These are phyloP conservation scores for Collybia sp. DNA, from an alignment of 768 basidiomycete genomes.

Conservation along the genomic window DNA sequence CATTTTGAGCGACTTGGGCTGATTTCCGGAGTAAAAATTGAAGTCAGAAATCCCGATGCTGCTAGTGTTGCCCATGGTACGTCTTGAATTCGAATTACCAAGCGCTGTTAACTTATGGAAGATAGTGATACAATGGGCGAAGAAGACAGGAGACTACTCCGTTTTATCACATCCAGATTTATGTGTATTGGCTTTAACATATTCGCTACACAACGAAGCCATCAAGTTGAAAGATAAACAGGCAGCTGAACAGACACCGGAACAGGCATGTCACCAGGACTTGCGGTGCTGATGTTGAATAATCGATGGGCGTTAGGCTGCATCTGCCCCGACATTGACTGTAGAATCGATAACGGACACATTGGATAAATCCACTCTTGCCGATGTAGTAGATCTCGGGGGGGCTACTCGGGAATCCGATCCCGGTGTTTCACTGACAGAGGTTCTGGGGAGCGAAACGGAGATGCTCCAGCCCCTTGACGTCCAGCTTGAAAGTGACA, in stretches of 20 bases:
- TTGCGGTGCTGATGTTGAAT: too few relatives aligned
- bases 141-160: constrained; percentile 94
- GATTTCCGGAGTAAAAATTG: constrained; percentile 70
- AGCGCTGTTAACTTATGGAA: background rate
- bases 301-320: background rate
- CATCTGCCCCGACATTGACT: constrained; percentile 6
- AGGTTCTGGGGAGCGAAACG: constrained; percentile 3
- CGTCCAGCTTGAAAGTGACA: constrained; percentile 33
- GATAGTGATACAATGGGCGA: constrained; percentile 84
- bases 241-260: constrained; percentile 10
- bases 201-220: constrained; percentile 62
- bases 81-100: constrained; percentile 10
- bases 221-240: constrained; percentile 27
- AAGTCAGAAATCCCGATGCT: constrained; percentile 66
- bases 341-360: constrained; percentile 11
- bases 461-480: constrained; percentile 34
- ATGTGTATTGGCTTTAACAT: constrained; percentile 84
- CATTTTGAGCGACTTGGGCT: constrained; percentile 80
- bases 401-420: constrained; percentile 2
- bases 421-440: constrained; percentile 1
- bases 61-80: constrained; percentile 61
- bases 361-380: constrained; percentile 8
- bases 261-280: background rate
- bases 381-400: constrained; percentile 2
- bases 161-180: constrained; percentile 91